A percentile compares a stretch with the other conserved stretches of the same genome.
Conservation (phyloP, 371 early-diverging fungal species). For the Mortierella sp. region DNA sequence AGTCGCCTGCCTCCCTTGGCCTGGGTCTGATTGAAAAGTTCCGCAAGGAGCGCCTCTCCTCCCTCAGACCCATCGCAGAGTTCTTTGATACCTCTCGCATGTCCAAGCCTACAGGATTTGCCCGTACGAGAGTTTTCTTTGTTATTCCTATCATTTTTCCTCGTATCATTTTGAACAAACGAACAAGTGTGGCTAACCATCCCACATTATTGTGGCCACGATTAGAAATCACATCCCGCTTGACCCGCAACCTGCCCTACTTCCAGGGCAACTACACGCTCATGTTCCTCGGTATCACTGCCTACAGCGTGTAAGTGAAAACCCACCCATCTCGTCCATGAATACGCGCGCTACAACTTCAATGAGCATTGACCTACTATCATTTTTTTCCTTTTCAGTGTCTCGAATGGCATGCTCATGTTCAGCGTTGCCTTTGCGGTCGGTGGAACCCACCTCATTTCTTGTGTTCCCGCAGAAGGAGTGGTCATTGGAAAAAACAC, state of each 20-base stretch:
- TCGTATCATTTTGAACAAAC: background rate
- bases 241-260: constrained; percentile 71
- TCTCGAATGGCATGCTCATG: constrained; percentile 71
- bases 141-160: background rate
- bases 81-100: constrained; percentile 73
- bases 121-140: constrained; percentile 59
- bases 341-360: background rate
- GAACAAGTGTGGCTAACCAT: background rate
- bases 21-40: constrained; percentile 47
- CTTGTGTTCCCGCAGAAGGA: constrained; percentile 66
- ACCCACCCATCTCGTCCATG: background rate
- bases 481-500: constrained; percentile 61
- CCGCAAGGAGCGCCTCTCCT: constrained; percentile 49
- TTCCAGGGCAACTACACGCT: constrained; percentile 76
- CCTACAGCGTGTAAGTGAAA: constrained; percentile 72
- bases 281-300: constrained; percentile 68
- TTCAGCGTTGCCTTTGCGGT: constrained; percentile 68
- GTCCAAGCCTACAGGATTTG: constrained; percentile 68
- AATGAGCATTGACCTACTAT: background rate
- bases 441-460: constrained; percentile 70
- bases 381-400: constrained; percentile 35
- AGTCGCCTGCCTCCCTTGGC: constrained; percentile 40
- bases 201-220: constrained; percentile 1
- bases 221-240: constrained; percentile 48
- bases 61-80: constrained; percentile 68